Conservation (phyloP, 2,329 filamentous ascomycete species). For the Cladobotryum mycophilum region DNA sequence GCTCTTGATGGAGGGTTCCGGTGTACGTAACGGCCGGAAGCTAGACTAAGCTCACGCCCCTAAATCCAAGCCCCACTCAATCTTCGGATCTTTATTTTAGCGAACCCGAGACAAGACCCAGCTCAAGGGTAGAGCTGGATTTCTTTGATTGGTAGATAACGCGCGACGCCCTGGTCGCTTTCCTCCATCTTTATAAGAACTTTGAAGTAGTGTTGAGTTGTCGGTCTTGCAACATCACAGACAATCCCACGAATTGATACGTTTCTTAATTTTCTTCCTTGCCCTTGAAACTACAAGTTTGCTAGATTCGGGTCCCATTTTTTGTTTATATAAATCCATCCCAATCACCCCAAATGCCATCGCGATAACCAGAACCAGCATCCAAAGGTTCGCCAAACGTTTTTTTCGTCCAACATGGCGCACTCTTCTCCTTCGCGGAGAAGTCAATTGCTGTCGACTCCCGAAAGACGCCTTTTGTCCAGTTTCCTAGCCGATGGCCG, state of each 20-base stretch:
- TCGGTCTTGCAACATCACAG: too few relatives aligned
- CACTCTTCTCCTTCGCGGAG: conserved; percentile 36
- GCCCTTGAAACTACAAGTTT: too few relatives aligned
- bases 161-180: not conserved
- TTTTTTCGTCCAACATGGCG: conserved; percentile 29
- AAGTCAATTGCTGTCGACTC: conserved; percentile 35
- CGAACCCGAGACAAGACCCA: not conserved
- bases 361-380: not conserved
- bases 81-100: not conserved
- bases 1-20: too few relatives aligned
- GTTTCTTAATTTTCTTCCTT: too few relatives aligned
- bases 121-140: too few relatives aligned
- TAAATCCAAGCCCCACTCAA: not conserved
- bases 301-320: too few relatives aligned
- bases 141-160: not conserved
- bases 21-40: too few relatives aligned
- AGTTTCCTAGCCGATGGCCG: conserved; percentile 56
- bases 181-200: not conserved
- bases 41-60: too few relatives aligned
- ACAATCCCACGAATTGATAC: too few relatives aligned
- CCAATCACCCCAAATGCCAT: conserved; percentile 6
- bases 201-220: too few relatives aligned
- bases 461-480: conserved; percentile 44
- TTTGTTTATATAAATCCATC: not conserved
- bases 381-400: not conserved